A percentile compares a stretch with the other conserved stretches of the same genome.
Conservation (phyloP, 352 stramenopile genomes). For the Pythium dissotocum region DNA sequence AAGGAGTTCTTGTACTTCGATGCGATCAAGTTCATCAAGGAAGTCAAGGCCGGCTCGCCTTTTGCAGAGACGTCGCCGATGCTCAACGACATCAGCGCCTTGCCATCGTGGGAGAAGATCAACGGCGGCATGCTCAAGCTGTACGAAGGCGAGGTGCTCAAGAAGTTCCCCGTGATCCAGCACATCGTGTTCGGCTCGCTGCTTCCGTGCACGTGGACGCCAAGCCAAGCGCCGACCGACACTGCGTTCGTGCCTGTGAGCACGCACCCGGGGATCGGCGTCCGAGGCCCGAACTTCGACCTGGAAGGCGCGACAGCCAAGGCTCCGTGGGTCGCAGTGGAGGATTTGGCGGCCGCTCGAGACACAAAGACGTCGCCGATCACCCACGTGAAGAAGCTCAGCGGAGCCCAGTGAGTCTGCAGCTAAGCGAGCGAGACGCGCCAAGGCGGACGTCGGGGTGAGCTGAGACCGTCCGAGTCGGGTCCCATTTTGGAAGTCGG, state of each 20-base stretch:
- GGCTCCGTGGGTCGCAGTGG: conserved; percentile 68
- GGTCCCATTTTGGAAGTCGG: conserved; percentile 6
- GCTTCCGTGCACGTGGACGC: conserved; percentile 85
- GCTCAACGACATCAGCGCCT: conserved; percentile 91
- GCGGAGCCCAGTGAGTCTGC: conserved; percentile 1
- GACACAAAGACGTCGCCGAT: conserved; percentile 60
- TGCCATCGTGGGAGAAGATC: conserved; percentile 92
- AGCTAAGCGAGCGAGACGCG: not conserved
- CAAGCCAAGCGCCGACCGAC: conserved; percentile 53
- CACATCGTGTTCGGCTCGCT: conserved; percentile 97
- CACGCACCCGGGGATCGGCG: conserved; percentile 55
- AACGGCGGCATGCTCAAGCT: conserved; percentile 90
- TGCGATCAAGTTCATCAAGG: conserved; percentile 91
- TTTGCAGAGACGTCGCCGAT: conserved; percentile 95
- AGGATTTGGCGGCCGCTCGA: conserved; percentile 42
- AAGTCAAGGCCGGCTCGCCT: conserved; percentile 87
- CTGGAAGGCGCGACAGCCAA: conserved; percentile 56
- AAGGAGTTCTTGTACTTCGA: conserved; percentile 93
- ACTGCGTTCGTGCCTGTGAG: conserved; percentile 58
- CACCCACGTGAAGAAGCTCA: conserved; percentile 9
- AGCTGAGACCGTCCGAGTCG: not conserved
- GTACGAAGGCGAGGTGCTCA: conserved; percentile 96
- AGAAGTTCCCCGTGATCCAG: conserved; percentile 98
- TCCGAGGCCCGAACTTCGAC: conserved; percentile 72
- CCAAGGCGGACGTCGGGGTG: not conserved